phyloP scores from a whole-genome alignment of 768 basidiomycete species.

The Fomitopsis serialis region DNA sequence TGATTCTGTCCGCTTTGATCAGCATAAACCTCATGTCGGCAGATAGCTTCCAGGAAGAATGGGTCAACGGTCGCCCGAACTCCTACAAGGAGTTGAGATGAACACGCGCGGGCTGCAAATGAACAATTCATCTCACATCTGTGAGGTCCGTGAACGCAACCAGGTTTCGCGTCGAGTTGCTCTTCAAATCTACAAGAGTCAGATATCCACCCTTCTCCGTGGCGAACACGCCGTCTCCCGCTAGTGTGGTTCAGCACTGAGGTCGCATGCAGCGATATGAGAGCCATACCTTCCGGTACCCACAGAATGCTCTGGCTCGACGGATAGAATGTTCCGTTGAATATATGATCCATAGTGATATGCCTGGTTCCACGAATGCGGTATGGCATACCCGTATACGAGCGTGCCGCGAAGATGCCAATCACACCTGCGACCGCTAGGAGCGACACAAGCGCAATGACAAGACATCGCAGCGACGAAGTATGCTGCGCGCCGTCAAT shows the following conservation, averaged over 20 bases:
- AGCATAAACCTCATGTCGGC: conserved; percentile 89
- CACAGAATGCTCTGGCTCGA: conserved; percentile 55
- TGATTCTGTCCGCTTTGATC: conserved; percentile 66
- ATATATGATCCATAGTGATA: conserved; percentile 85
- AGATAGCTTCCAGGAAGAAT: conserved; percentile 74
- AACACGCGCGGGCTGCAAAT: not conserved
- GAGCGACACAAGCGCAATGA: conserved; percentile 54
- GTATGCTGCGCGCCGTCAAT: conserved; percentile 31
- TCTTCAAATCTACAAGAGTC: conserved; percentile 75
- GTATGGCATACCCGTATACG: conserved; percentile 57
- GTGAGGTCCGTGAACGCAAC: conserved; percentile 53
- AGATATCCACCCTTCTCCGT: conserved; percentile 56
- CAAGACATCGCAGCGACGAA: conserved; percentile 53
- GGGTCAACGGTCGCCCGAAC: conserved; percentile 42
- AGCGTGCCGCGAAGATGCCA: conserved; percentile 71
- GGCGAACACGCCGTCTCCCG: conserved; percentile 92
- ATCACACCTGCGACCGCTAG: conserved; percentile 61
- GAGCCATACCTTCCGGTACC: conserved; percentile 79
- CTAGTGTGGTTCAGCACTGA: conserved; percentile 32
- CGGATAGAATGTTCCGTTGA: conserved; percentile 81
- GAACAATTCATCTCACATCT: conserved; percentile 43
- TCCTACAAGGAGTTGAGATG: conserved; percentile 33
- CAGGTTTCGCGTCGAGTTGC: conserved; percentile 59
- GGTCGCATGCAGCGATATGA: not conserved
- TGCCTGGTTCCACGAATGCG: conserved; percentile 50